These are phyloP conservation scores for Chalciporus sp. DNA, from an alignment of 1,284 basidiomycete species.

Conservation along the genomic window DNA sequence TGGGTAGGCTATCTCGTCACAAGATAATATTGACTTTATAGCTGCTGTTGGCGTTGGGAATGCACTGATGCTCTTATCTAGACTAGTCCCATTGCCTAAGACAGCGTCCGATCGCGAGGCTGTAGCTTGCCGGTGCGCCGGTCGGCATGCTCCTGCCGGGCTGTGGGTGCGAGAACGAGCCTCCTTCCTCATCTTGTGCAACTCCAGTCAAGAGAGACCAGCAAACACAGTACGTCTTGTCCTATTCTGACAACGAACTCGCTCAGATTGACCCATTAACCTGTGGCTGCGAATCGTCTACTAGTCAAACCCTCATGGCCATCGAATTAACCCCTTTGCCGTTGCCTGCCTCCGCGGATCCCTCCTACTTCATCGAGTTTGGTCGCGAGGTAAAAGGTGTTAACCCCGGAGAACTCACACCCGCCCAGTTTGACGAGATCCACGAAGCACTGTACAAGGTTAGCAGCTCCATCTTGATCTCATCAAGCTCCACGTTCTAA, in stretches of 20 bases:
- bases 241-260: not conserved
- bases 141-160: not conserved
- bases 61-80: too few relatives aligned
- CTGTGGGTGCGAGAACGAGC: not conserved
- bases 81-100: too few relatives aligned
- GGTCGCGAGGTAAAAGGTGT: slow-evolving; percentile 67
- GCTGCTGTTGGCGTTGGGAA: too few relatives aligned
- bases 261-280: not conserved
- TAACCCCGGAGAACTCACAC: slow-evolving; percentile 55
- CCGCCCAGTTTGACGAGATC: slow-evolving; percentile 60
- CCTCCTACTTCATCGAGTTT: slow-evolving; percentile 59
- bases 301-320: slow-evolving; percentile 42
- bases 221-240: not conserved
- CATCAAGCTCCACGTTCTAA: slow-evolving; percentile 20
- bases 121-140: not conserved
- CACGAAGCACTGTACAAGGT: slow-evolving; percentile 71
- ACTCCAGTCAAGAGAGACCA: not conserved
- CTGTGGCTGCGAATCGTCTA: not conserved
- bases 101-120: too few relatives aligned
- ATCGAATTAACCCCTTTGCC: slow-evolving; percentile 59
- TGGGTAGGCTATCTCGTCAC: too few relatives aligned
- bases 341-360: slow-evolving; percentile 60
- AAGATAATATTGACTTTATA: too few relatives aligned
- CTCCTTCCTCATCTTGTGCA: not conserved
- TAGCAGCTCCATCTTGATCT: slow-evolving; percentile 24